Percentiles rank a stretch among this genome's conserved stretches.
phyloP scores from a whole-genome alignment of 2,329 filamentous ascomycete genomes.

The Albophoma yamanashiensis region DNA sequence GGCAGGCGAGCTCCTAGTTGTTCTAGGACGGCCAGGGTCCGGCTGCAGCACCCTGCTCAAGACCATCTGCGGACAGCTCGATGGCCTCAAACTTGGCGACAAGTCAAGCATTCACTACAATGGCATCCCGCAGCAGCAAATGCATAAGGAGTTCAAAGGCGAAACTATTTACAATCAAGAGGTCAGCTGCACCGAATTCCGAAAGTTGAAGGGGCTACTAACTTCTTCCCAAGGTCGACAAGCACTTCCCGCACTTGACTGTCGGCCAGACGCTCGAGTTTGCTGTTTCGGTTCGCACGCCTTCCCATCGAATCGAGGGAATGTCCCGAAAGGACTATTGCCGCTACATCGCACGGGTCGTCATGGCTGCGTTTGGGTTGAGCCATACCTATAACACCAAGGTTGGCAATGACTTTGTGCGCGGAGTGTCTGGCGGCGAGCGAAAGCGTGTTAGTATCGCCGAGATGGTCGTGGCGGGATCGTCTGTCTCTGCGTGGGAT shows the following conservation, averaged over 20 bases:
- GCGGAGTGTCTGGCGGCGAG: constrained; percentile 62
- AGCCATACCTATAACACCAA: constrained; percentile 63
- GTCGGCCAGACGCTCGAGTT: constrained; percentile 67
- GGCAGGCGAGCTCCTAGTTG: constrained; percentile 56
- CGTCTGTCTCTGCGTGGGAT: constrained; percentile 53
- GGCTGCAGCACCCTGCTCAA: constrained; percentile 57
- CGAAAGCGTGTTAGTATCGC: constrained; percentile 74
- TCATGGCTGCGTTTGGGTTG: constrained; percentile 63
- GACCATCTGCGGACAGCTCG: constrained; percentile 47
- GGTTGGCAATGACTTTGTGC: constrained; percentile 64
- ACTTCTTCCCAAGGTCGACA: constrained; percentile 37
- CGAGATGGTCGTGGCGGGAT: constrained; percentile 59
- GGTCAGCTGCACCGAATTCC: constrained; percentile 15
- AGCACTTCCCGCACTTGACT: constrained; percentile 69
- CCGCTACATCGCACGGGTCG: constrained; percentile 52
- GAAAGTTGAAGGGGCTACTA: background rate
- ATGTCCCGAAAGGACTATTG: constrained; percentile 51
- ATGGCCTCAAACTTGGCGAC: constrained; percentile 43
- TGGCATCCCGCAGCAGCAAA: constrained; percentile 41
- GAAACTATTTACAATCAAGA: constrained; percentile 69
- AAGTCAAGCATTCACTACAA: constrained; percentile 49
- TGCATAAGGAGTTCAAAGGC: constrained; percentile 51
- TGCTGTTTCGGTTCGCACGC: constrained; percentile 58
- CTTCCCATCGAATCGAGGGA: constrained; percentile 51
- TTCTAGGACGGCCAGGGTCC: constrained; percentile 55